These are phyloP conservation scores for Hypholoma sublateritium DNA, from an alignment of 768 basidiomycete genomes.

Conservation along the genomic window DNA sequence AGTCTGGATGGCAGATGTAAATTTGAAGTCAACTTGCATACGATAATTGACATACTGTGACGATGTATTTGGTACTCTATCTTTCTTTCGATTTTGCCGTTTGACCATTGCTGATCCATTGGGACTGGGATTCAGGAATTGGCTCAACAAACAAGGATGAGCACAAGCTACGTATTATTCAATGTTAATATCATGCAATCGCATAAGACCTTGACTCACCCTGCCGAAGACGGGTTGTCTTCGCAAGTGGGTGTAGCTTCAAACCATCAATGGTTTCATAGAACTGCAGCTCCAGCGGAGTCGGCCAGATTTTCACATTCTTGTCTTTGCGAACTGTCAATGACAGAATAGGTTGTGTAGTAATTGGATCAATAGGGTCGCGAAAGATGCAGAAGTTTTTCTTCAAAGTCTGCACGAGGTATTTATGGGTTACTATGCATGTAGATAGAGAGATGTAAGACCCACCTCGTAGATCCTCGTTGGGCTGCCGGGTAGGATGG, in stretches of 20 bases:
- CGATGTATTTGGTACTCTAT: no score
- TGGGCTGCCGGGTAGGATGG: neutral
- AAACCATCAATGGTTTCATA: neutral
- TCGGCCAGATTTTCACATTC: neutral
- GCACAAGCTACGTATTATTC: neutral
- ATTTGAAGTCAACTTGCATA: no score
- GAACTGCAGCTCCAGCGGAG: neutral
- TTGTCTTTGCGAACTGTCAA: neutral
- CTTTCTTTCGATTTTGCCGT: no score
- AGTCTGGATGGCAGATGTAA: no score
- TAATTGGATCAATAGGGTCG: neutral
- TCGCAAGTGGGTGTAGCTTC: neutral
- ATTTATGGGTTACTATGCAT: neutral
- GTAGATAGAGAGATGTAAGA: neutral
- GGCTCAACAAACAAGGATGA: neutral
- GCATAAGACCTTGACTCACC: neutral
- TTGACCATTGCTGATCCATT: no score
- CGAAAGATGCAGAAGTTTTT: neutral
- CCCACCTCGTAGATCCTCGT: neutral
- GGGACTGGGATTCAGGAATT: no score
- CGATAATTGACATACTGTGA: no score
- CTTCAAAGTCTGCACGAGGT: neutral
- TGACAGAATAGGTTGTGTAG: neutral
- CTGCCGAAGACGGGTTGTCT: neutral
- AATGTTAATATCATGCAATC: neutral